Evolutionary conservation across 495 filamentous ascomycete genomes (phyloP).

Genomic region (Penicillium flavigenum): DNA sequence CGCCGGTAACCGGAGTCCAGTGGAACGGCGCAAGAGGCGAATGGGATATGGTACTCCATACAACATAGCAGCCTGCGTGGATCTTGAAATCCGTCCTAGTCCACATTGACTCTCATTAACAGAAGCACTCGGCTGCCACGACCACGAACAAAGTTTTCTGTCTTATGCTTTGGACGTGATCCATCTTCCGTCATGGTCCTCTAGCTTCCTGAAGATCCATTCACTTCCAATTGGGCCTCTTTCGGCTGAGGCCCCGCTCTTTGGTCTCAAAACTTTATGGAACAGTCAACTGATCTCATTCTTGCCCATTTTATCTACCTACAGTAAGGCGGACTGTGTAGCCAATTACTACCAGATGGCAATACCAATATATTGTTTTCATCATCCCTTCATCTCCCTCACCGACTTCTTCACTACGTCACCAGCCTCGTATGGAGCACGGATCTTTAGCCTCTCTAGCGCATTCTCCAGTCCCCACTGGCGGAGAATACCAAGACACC

Average conservation of each 20-base stretch:
- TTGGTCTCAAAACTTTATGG: not conserved
- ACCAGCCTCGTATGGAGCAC: slow-evolving; percentile 54
- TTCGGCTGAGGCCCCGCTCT: not conserved
- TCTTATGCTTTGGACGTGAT: not conserved
- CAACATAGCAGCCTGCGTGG: slow-evolving; percentile 12
- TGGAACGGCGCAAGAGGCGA: slow-evolving; percentile 14
- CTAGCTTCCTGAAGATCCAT: not conserved
- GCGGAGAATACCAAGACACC: slow-evolving; percentile 53
- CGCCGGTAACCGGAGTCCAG: slow-evolving; percentile 11
- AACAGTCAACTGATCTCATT: too few relatives aligned
- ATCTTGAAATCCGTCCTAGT: slow-evolving; percentile 14
- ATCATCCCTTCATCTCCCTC: slow-evolving; percentile 42
- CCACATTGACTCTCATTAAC: not conserved
- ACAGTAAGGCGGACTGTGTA: not conserved
- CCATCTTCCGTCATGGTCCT: slow-evolving; percentile 1
- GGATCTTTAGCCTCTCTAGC: slow-evolving; percentile 54
- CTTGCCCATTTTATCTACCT: not conserved
- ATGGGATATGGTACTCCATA: slow-evolving; percentile 6
- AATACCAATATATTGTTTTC: not conserved
- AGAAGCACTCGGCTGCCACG: slow-evolving; percentile 8
- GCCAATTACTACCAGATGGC: not conserved
- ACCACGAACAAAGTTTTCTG: not conserved
- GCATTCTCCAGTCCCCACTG: slow-evolving; percentile 56
- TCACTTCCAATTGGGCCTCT: not conserved
- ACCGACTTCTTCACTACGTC: slow-evolving; percentile 50